phyloP scores from a whole-genome alignment of 306 rosid species.

The Neltuma alba region DNA sequence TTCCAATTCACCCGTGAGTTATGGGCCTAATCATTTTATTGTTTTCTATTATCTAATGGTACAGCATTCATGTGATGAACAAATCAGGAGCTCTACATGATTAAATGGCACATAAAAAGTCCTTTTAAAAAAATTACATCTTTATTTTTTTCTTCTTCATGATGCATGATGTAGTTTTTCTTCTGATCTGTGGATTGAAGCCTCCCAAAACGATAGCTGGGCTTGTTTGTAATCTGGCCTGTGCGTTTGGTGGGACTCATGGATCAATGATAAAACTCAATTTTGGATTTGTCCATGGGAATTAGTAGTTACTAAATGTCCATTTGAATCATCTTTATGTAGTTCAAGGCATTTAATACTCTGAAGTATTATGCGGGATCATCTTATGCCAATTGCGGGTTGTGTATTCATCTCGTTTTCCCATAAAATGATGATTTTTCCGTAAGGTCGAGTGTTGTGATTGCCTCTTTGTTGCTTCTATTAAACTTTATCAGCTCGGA shows the following conservation, averaged over 20 bases:
- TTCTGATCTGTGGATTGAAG: constrained; percentile 64
- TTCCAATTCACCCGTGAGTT: neutral
- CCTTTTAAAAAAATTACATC: neutral
- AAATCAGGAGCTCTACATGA: constrained; percentile 6
- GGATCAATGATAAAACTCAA: neutral
- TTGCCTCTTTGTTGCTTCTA: constrained; percentile 83
- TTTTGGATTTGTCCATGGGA: neutral
- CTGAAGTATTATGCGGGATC: neutral
- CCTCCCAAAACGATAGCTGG: constrained; percentile 89
- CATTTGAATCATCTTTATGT: constrained; percentile 17
- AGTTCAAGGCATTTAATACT: constrained; percentile 7
- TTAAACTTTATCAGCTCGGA: constrained; percentile 81
- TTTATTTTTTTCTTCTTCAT: neutral
- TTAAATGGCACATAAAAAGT: neutral
- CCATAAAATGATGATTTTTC: constrained; percentile 34
- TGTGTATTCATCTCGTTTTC: constrained; percentile 3
- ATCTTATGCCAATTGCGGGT: constrained; percentile 10
- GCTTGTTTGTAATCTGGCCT: constrained; percentile 90
- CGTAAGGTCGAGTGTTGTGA: constrained; percentile 79
- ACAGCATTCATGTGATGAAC: constrained; percentile 15
- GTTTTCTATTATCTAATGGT: neutral
- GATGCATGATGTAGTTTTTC: constrained; percentile 5
- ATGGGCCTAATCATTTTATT: neutral
- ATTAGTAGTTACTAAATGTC: neutral
- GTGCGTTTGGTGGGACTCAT: constrained; percentile 69